A percentile compares a stretch with the other conserved stretches of the same genome.
phyloP scores from a whole-genome alignment of 345 rosid species.

The Diplotaxis tenuifolia region DNA sequence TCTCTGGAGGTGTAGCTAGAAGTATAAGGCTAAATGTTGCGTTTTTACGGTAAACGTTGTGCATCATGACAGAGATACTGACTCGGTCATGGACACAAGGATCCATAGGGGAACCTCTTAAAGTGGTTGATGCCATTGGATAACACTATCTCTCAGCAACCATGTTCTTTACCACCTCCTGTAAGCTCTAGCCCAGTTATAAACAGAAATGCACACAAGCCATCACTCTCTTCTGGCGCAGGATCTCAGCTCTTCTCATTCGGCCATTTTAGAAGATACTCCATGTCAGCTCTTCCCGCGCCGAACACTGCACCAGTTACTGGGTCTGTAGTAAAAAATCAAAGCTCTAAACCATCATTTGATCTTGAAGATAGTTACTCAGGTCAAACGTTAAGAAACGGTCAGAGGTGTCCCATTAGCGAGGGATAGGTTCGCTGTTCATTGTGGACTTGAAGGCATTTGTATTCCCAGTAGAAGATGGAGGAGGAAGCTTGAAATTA shows the following conservation, averaged over 20 bases:
- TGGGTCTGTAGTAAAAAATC: constrained; percentile 54
- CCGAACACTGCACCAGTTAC: constrained; percentile 60
- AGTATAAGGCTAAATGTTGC: too few species aligned
- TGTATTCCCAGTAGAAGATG: constrained; percentile 89
- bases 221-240: constrained; percentile 57
- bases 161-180: constrained; percentile 58
- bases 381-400: constrained; percentile 45
- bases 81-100: constrained; percentile 45
- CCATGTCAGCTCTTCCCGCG: constrained; percentile 85
- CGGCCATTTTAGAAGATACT: constrained; percentile 86
- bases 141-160: too few species aligned
- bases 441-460: constrained; percentile 92
- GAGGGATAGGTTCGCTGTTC: constrained; percentile 80
- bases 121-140: too few species aligned
- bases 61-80: constrained; percentile 45
- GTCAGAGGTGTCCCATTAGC: constrained; percentile 75
- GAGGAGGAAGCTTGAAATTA: constrained; percentile 83
- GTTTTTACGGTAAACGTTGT: too few species aligned
- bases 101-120: constrained; percentile 71
- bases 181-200: constrained; percentile 2
- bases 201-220: constrained; percentile 41
- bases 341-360: constrained; percentile 69
- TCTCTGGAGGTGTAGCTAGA: too few species aligned
- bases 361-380: constrained; percentile 70
- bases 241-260: constrained; percentile 85